phyloP scores from a whole-genome alignment of 2,329 filamentous ascomycete species.

The Fusarium sp. region DNA sequence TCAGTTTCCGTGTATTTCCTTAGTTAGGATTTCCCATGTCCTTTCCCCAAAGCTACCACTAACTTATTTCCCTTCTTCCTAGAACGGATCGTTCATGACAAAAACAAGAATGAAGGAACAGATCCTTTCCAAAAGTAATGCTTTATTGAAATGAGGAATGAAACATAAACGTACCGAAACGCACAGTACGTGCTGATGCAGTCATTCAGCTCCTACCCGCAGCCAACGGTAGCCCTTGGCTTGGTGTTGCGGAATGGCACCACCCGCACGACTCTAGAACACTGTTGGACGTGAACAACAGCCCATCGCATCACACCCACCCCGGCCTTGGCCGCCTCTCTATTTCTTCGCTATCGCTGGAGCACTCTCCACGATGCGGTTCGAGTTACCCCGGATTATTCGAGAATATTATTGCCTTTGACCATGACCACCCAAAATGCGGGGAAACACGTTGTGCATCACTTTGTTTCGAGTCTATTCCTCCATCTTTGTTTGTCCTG shows the following conservation, averaged over 20 bases:
- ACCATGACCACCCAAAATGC: slow-evolving; percentile 1
- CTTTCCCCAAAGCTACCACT: not conserved
- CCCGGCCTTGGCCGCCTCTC: slow-evolving; percentile 19
- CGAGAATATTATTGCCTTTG: slow-evolving; percentile 15
- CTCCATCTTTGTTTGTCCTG: slow-evolving; percentile 7
- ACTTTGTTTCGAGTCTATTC: slow-evolving; percentile 15
- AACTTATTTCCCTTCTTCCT: not conserved
- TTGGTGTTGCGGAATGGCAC: slow-evolving; percentile 37
- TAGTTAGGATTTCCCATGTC: not conserved
- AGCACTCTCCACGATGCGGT: not conserved
- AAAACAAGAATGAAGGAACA: not conserved
- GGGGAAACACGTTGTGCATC: slow-evolving; percentile 33
- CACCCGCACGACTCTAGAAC: slow-evolving; percentile 46
- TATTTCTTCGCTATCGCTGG: not conserved
- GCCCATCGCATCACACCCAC: slow-evolving; percentile 43
- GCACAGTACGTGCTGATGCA: slow-evolving; percentile 5
- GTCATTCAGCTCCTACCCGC: slow-evolving; percentile 15
- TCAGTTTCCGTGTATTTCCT: not conserved
- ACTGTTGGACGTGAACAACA: slow-evolving; percentile 35
- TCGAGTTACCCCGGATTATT: slow-evolving; percentile 45
- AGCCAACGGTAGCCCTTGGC: slow-evolving; percentile 8
- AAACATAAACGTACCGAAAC: slow-evolving; percentile 6
- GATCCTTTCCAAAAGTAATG: not conserved
- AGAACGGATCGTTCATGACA: not conserved
- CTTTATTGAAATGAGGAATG: not conserved